Evolutionary conservation across 1,139 yeast species (phyloP).

Genomic region (Nakaseomyces glabratus): DNA sequence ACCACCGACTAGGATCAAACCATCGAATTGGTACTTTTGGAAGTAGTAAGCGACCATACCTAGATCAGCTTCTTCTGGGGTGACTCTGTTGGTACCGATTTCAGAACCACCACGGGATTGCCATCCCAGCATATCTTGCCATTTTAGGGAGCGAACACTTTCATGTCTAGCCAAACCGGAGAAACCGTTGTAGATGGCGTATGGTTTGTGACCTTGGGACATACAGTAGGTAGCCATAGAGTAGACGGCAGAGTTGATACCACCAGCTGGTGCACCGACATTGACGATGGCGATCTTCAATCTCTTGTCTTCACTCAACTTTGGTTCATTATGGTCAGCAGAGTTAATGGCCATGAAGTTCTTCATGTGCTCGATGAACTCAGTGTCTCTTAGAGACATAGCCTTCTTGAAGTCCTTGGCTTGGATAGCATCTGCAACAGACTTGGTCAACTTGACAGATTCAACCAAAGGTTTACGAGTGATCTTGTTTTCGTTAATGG

Average conservation of each 20-base stretch:
- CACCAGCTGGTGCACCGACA: constrained; percentile 97
- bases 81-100: constrained; percentile 83
- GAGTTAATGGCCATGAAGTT: constrained; percentile 64
- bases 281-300: constrained; percentile 69
- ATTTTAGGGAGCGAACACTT: constrained; percentile 57
- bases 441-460: constrained; percentile 76
- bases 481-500: constrained; percentile 77
- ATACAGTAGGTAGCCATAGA: constrained; percentile 88
- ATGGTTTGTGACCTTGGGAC: constrained; percentile 81
- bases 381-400: constrained; percentile 77
- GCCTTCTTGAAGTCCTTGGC: constrained; percentile 76
- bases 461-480: constrained; percentile 78
- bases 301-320: constrained; percentile 43
- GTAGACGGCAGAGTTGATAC: constrained; percentile 85
- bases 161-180: constrained; percentile 82
- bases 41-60: constrained; percentile 88
- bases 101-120: constrained; percentile 89
- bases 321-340: constrained; percentile 51
- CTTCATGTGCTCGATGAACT: constrained; percentile 68
- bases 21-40: constrained; percentile 77
- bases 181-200: constrained; percentile 86
- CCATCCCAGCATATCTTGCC: constrained; percentile 91
- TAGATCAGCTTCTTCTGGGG: constrained; percentile 67
- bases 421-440: constrained; percentile 79
- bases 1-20: constrained; percentile 86